Evolutionary conservation across 352 stramenopile genomes (phyloP).

Genomic region (Ophiocytium majus): DNA sequence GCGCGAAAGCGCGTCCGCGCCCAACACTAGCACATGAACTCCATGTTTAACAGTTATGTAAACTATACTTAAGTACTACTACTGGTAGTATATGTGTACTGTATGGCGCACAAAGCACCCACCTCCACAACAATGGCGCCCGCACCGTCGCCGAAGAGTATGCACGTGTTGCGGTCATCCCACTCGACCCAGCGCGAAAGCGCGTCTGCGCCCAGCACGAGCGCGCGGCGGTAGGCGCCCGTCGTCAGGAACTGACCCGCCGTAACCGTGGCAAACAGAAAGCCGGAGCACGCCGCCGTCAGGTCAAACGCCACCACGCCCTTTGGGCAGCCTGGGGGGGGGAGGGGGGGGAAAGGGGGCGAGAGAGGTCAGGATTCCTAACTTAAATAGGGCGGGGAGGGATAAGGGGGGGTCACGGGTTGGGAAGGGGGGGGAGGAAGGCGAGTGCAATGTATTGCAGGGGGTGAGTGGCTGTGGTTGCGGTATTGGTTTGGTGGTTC

Average conservation of each 20-base stretch:
- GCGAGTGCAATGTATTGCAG: too few relatives aligned
- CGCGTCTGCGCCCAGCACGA: slow-evolving; percentile 74
- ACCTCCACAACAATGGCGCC: slow-evolving; percentile 69
- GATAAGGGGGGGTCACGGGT: too few relatives aligned
- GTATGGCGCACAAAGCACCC: too few relatives aligned
- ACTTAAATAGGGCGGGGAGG: too few relatives aligned
- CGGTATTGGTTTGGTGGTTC: too few relatives aligned
- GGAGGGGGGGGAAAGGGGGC: too few relatives aligned
- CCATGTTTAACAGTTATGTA: too few relatives aligned
- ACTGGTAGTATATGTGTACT: too few relatives aligned
- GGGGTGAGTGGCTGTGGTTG: too few relatives aligned
- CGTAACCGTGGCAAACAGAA: slow-evolving; percentile 74
- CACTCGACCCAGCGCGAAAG: slow-evolving; percentile 75
- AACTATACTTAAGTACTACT: too few relatives aligned
- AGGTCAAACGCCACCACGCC: slow-evolving; percentile 74
- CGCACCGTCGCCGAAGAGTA: slow-evolving; percentile 78
- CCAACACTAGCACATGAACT: slow-evolving; percentile 69
- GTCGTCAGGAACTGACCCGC: slow-evolving; percentile 68
- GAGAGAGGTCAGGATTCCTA: too few relatives aligned
- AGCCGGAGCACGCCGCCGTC: slow-evolving; percentile 74
- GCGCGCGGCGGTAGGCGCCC: slow-evolving; percentile 57
- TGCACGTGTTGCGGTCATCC: slow-evolving; percentile 76
- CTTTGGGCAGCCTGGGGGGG: slow-evolving; percentile 22
- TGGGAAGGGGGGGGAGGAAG: too few relatives aligned
- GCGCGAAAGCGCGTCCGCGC: slow-evolving; percentile 70